Evolutionary conservation across 176 grass and related monocot genomes (phyloP), one percentile per base, ranked within the genome.

Genomic region (Carex myosuroides): DNA sequence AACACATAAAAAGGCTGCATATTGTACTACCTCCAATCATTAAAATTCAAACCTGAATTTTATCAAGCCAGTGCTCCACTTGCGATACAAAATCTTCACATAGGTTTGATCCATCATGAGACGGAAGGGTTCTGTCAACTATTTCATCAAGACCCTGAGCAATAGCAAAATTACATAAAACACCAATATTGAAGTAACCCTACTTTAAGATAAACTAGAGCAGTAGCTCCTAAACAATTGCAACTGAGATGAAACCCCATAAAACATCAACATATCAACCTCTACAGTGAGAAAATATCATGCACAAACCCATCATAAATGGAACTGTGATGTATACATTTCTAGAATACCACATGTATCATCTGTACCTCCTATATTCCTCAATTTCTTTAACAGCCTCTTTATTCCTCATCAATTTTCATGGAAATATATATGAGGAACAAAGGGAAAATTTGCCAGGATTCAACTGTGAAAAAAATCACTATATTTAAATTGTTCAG

Each of bases 81-180:
- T 88, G 52, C 16, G 74, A 83, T 70, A 93, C 88, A 86, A 98
- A 98, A 79, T 94, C 88, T 86, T 94, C 73, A 80, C 95, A 91
- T 46, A 44, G 92, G 16, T 70, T 93, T 70, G 87, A 91, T 84
- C 88, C 92, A 85, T 94, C 95, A 91, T 41, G 68, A 86, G 85
- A 90, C 21, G 1, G 22, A 53, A 98, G 95, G 66, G 82, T 5
- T 76, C 87, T 94, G 79, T 91, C 73, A 46, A 86, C 63, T 59
- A 95, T 95, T 64, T 98, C 95, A 87, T 98, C 75, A 85, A 89
- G 87, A 67, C 87, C 87, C 92, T 94, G 83, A 75, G 52, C 13
- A 85, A 53, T 62, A 62, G 4, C 13, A 21, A 85, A 37, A 85
- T 60, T 29, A 58, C 33, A 70, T 57, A 75, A 70, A 84, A 26